These are phyloP conservation scores for Peziza echinospora DNA, from an alignment of 495 filamentous ascomycete species.

Conservation along the genomic window DNA sequence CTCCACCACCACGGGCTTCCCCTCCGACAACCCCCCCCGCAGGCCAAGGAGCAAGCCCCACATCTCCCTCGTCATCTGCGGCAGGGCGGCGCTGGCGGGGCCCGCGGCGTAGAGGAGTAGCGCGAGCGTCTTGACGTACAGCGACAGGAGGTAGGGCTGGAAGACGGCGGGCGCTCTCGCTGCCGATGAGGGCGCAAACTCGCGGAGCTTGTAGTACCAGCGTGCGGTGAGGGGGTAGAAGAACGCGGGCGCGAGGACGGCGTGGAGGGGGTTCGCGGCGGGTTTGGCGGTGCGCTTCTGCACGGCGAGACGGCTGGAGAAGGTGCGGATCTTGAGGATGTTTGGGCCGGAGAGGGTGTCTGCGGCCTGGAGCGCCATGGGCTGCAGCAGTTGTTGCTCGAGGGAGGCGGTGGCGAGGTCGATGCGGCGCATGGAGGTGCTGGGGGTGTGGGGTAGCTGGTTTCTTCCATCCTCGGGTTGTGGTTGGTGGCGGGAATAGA, in stretches of 20 bases:
- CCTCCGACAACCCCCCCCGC: constrained; percentile 23
- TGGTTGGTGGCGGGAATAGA: constrained; percentile 19
- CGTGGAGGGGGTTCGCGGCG: constrained; percentile 52
- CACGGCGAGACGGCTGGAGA: constrained; percentile 48
- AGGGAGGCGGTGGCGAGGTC: constrained; percentile 38
- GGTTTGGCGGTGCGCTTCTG: constrained; percentile 43
- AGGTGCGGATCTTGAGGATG: constrained; percentile 62
- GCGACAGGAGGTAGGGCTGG: constrained; percentile 34
- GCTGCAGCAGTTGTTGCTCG: constrained; percentile 49
- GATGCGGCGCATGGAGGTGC: constrained; percentile 27
- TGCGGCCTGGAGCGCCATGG: constrained; percentile 49
- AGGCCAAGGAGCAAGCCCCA: constrained; percentile 42
- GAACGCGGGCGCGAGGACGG: constrained; percentile 50
- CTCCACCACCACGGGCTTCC: constrained; percentile 37
- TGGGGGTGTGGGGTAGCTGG: constrained; percentile 9
- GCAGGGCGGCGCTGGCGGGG: constrained; percentile 35
- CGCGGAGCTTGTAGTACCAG: constrained; percentile 31
- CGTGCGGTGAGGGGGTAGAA: constrained; percentile 55
- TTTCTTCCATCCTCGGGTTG: not conserved
- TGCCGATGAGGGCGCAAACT: constrained; percentile 6
- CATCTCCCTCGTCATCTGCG: constrained; percentile 47
- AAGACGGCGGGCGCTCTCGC: no score
- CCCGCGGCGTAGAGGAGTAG: constrained; percentile 45
- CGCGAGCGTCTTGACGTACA: constrained; percentile 43
- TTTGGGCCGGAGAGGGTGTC: constrained; percentile 54